Evolutionary conservation across 768 basidiomycete species (phyloP).

Genomic region (Rhizopogon rudus): DNA sequence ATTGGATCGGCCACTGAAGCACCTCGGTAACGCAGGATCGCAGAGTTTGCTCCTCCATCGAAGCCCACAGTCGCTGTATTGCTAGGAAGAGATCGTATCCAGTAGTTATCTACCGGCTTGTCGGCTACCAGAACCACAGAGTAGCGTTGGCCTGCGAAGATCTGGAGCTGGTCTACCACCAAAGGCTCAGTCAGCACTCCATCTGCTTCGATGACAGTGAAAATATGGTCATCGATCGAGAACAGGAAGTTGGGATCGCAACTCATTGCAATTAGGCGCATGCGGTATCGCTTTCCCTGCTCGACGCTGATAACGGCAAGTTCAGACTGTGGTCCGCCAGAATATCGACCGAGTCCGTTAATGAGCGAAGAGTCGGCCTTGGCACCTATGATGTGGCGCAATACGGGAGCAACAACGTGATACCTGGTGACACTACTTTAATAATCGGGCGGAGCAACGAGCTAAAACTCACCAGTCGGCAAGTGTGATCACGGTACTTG

Average conservation of each 20-base stretch:
- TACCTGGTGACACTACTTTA: slow-evolving; percentile 9
- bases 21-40: slow-evolving; percentile 46
- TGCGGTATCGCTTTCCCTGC: slow-evolving; percentile 31
- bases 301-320: slow-evolving; percentile 32
- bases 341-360: slow-evolving; percentile 34
- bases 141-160: slow-evolving; percentile 32
- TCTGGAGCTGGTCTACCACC: slow-evolving; percentile 33
- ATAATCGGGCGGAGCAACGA: not conserved
- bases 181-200: slow-evolving; percentile 34
- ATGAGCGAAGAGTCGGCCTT: slow-evolving; percentile 29
- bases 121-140: slow-evolving; percentile 29
- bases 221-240: slow-evolving; percentile 38
- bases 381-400: slow-evolving; percentile 6
- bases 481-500: slow-evolving; percentile 40
- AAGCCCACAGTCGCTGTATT: slow-evolving; percentile 15
- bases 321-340: slow-evolving; percentile 26
- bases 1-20: slow-evolving; percentile 36
- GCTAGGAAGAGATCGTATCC: slow-evolving; percentile 40
- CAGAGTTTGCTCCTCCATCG: slow-evolving; percentile 44
- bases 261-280: slow-evolving; percentile 32
- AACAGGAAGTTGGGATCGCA: slow-evolving; percentile 40
- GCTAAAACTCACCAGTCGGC: slow-evolving; percentile 26
- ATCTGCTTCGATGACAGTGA: slow-evolving; percentile 46
- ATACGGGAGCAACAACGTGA: slow-evolving; percentile 17
- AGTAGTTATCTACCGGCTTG: slow-evolving; percentile 35